Evolutionary conservation across 306 rosid genomes (phyloP), one percentile per base, ranked within the genome.

Genomic region (Arachis stenosperma): DNA sequence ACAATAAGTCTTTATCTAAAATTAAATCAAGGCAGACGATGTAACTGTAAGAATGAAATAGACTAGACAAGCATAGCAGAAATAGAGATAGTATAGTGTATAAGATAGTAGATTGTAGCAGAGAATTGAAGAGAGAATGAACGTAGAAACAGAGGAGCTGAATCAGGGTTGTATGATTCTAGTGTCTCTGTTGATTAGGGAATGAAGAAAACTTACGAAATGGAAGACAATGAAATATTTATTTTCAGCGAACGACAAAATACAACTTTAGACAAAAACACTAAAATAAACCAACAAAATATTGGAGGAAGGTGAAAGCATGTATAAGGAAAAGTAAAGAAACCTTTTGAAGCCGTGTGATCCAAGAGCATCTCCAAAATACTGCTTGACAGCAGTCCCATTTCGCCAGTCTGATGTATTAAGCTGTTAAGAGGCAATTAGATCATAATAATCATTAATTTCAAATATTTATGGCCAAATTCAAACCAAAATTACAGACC

Each of bases 391-490:
- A 65, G 77, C 65, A 73, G 90, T 76, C 75, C 95, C 97, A 69
- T 81, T 88, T 61, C 94, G 90, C 72, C 83, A 82, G 60, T 78
- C 90, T 57, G 98, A 94, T 70, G 98, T 83, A 81, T 82, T 94
- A 79, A 88, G 74, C 98, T 94, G 87, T 73, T 65, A 37, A 75
- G 36, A 72, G 65, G 68, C 76, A 78, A 50, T 56, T 36, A 72
- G 65, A 70, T 74, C 75, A 50, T 56, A 77, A 67, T 44, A 67
- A 11, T 6, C 50, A 69, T 12, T 36, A 78, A 58, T 63, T 30
- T 80, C 44, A 39, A 39, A 10, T 52, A 46, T 7, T 58, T 67
- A 43, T 51, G 65, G n/a, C 65, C 36, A 74, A 65, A 47, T 27
- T 47, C 58, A 53, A 54, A 33, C 47, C 39, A n/a, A 48, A 52